A percentile compares a stretch with the other conserved stretches of the same genome.
Evolutionary conservation across 106 monocot species (phyloP).

Genomic region (Apostasia shenzhenica): DNA sequence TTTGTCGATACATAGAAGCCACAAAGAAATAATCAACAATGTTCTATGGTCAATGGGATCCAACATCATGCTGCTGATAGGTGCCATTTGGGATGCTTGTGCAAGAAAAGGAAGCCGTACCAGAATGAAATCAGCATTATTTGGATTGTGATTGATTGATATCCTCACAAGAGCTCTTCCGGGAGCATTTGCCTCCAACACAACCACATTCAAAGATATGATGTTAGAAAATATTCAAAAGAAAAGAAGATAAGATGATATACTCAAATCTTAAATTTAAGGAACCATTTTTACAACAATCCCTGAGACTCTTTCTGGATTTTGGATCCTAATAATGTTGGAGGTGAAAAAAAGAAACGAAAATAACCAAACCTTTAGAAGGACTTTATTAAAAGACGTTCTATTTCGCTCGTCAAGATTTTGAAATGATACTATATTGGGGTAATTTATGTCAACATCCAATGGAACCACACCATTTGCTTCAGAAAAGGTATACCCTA

Average conservation of each 20-base stretch:
- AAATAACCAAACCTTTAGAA: constrained; percentile 43
- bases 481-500: constrained; percentile 80
- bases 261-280: not conserved
- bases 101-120: constrained; percentile 26
- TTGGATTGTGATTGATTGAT: constrained; percentile 46
- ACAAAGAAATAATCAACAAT: not conserved
- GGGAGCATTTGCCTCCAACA: constrained; percentile 45
- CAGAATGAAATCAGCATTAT: constrained; percentile 66
- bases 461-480: constrained; percentile 65
- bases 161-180: constrained; percentile 79
- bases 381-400: constrained; percentile 22
- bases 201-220: not conserved
- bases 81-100: not conserved
- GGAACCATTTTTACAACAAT: no score
- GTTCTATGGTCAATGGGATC: not conserved
- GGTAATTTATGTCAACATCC: constrained; percentile 72
- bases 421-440: constrained; percentile 60
- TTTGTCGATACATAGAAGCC: no score
- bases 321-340: not conserved
- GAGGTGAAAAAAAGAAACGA: not conserved
- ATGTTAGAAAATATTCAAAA: not conserved
- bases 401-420: constrained; percentile 20
- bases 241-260: not conserved
- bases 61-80: not conserved
- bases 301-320: no score